These are phyloP conservation scores for Coemansia sp. DNA, from an alignment of 192 early-diverging fungal species.

Conservation along the genomic window DNA sequence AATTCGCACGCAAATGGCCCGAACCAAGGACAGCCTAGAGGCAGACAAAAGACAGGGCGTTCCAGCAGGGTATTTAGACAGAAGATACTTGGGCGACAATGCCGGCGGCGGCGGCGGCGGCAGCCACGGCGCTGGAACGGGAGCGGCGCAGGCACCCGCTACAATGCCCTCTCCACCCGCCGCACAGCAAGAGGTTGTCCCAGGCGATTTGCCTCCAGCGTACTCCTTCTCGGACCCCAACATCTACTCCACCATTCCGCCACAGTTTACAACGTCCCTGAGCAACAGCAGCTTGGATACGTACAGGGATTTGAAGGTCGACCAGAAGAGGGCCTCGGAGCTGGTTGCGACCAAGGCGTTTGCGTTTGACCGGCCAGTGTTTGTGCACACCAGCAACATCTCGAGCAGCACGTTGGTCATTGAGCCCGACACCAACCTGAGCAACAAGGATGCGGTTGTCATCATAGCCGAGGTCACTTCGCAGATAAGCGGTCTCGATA, in stretches of 20 bases:
- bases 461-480: constrained; percentile 20
- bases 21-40: neutral
- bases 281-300: neutral
- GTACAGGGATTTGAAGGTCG: constrained; percentile 9
- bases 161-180: neutral
- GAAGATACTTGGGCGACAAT: neutral
- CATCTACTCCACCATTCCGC: neutral
- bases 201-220: constrained; percentile 21
- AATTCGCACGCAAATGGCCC: constrained; percentile 5
- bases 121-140: neutral
- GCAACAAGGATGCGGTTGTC: constrained; percentile 16
- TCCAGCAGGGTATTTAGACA: constrained; percentile 1
- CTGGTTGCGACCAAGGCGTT: constrained; percentile 27
- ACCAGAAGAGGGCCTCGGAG: constrained; percentile 17
- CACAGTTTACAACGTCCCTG: neutral
- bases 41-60: neutral
- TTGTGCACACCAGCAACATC: constrained; percentile 17
- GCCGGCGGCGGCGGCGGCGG: neutral
- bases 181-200: neutral
- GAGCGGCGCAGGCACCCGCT: neutral
- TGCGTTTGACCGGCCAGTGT: constrained; percentile 26
- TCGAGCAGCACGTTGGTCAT: constrained; percentile 14
- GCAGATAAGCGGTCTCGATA: constrained; percentile 2
- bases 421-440: constrained; percentile 19
- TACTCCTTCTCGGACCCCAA: constrained; percentile 36